Evolutionary conservation across 2,329 filamentous ascomycete genomes (phyloP).

Genomic region (Penicillium hordei): DNA sequence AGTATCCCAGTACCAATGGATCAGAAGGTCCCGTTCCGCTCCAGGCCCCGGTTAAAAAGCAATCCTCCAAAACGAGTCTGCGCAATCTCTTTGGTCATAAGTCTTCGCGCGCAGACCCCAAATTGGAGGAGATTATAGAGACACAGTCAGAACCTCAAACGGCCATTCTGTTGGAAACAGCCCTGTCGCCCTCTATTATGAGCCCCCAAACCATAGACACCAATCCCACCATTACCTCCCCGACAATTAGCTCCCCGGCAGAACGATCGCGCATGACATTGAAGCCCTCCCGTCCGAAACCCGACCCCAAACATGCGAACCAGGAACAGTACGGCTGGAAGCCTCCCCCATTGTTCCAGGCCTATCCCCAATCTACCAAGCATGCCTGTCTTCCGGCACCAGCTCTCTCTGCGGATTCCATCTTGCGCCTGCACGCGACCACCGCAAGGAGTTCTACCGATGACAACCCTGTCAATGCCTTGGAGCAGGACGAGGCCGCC

Average conservation of each 20-base stretch:
- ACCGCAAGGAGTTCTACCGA: constrained; percentile 23
- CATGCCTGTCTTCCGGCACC: constrained; percentile 69
- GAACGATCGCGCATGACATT: constrained; percentile 20
- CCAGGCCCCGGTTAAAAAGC: constrained; percentile 33
- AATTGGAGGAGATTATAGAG: constrained; percentile 38
- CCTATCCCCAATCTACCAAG: constrained; percentile 79
- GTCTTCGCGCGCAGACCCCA: constrained; percentile 30
- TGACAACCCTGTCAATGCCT: constrained; percentile 13
- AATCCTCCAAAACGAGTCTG: constrained; percentile 40
- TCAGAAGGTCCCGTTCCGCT: constrained; percentile 35
- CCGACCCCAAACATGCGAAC: constrained; percentile 26
- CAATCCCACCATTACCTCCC: constrained; percentile 28
- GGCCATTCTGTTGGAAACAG: constrained; percentile 16
- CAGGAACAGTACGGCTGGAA: constrained; percentile 53
- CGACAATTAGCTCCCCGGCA: constrained; percentile 27
- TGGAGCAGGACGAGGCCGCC: constrained; percentile 20
- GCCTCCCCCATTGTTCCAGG: constrained; percentile 78
- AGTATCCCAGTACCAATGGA: constrained; percentile 30
- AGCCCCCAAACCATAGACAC: constrained; percentile 31
- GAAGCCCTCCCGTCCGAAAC: constrained; percentile 24
- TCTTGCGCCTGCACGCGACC: constrained; percentile 57
- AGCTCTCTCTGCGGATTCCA: constrained; percentile 65
- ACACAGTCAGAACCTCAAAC: constrained; percentile 20
- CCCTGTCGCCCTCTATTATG: constrained; percentile 29
- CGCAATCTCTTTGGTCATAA: constrained; percentile 41